These are phyloP conservation scores for Yarrowia osloensis DNA, from an alignment of 805 yeast genomes.

Conservation along the genomic window DNA sequence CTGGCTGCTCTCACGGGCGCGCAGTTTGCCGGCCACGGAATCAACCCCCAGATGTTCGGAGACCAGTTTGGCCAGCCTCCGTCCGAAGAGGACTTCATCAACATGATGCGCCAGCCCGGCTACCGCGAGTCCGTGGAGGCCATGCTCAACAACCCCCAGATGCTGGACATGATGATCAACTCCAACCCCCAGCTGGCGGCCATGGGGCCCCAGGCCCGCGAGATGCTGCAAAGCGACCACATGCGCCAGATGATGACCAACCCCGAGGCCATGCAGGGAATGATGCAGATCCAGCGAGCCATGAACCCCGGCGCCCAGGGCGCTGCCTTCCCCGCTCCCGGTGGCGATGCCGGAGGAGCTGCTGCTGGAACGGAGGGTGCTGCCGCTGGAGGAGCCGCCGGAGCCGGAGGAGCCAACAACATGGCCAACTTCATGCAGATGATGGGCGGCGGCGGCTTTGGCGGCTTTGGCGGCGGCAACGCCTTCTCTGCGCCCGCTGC, in stretches of 20 bases:
- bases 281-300: conserved; percentile 70
- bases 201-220: conserved; percentile 87
- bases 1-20: conserved; percentile 93
- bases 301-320: conserved; percentile 46
- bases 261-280: conserved; percentile 81
- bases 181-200: conserved; percentile 78
- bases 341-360: conserved; percentile 37
- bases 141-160: conserved; percentile 82
- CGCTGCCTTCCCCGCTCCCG: conserved; percentile 44
- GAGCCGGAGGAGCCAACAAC: conserved; percentile 28
- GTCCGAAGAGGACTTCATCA: conserved; percentile 69
- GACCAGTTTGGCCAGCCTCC: conserved; percentile 84
- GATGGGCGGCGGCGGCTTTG: conserved; percentile 32
- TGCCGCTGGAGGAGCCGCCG: conserved; percentile 32
- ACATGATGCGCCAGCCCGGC: conserved; percentile 78
- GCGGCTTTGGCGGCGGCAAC: conserved; percentile 53
- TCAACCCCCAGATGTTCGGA: conserved; percentile 89
- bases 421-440: conserved; percentile 26
- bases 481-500: conserved; percentile 41
- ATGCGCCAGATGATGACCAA: conserved; percentile 78
- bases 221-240: conserved; percentile 79
- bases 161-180: conserved; percentile 77
- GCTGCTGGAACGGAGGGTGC: conserved; percentile 34
- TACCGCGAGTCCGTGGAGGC: conserved; percentile 80
- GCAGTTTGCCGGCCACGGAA: conserved; percentile 88